phyloP scores from a whole-genome alignment of 305 asterid genomes.

The Plantago lanceolata region DNA sequence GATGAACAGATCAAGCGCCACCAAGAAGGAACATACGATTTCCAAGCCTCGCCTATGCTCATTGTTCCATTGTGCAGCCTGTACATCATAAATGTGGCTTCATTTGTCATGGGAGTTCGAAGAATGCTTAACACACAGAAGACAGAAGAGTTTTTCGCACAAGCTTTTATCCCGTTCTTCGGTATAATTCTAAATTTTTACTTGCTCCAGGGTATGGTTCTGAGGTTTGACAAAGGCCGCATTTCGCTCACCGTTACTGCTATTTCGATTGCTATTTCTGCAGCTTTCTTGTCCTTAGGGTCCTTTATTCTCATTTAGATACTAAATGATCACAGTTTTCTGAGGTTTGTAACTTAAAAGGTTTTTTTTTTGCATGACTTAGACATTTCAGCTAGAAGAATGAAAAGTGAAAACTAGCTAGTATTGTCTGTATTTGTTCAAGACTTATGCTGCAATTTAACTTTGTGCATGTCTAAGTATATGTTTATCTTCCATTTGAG shows the following conservation, averaged over 20 bases:
- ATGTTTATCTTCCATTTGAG: too few relatives aligned
- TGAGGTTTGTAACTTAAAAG: too few relatives aligned
- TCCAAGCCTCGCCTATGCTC: constrained; percentile 37
- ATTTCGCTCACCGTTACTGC: constrained; percentile 30
- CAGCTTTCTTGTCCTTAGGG: constrained; percentile 26
- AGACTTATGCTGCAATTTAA: too few relatives aligned
- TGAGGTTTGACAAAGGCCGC: constrained; percentile 47
- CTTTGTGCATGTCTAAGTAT: too few relatives aligned
- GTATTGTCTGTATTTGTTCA: too few relatives aligned
- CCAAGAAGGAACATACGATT: constrained; percentile 44
- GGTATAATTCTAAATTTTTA: constrained; percentile 41
- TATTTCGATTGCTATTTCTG: constrained; percentile 29
- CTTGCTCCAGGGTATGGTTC: constrained; percentile 53
- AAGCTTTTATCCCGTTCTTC: constrained; percentile 34
- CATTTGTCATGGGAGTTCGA: constrained; percentile 31
- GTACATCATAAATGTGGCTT: constrained; percentile 35
- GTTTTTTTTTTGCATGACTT: too few relatives aligned
- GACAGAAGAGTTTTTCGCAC: constrained; percentile 34
- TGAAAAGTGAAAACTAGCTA: too few relatives aligned
- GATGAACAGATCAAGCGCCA: constrained; percentile 36
- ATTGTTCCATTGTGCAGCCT: constrained; percentile 44
- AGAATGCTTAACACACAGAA: constrained; percentile 22
- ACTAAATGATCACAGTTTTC: too few relatives aligned
- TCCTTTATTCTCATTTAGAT: constrained; percentile 23
- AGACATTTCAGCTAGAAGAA: too few relatives aligned